Base-by-base conservation (phyloP, 163 green algal species). In the Chlamydomonas reinhardtii region DNA sequence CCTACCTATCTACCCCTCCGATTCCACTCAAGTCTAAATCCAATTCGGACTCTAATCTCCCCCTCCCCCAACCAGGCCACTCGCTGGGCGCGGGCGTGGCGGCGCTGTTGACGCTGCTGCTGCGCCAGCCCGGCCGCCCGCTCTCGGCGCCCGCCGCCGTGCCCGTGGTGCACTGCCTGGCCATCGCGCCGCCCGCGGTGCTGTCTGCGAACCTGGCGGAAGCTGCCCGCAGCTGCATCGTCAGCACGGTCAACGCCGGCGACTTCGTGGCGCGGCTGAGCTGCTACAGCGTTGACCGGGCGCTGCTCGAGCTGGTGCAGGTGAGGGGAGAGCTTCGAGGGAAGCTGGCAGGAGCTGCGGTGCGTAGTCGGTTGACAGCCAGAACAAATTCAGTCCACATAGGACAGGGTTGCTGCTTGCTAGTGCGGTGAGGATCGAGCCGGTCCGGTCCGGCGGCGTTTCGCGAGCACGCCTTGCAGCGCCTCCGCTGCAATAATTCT, bases 1-100 rank as follows among this genome's bases (percentile, higher is more conserved):
- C n/a, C n/a, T n/a, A n/a, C n/a, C n/a, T n/a, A n/a, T n/a, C n/a
- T n/a, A n/a, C n/a, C n/a, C n/a, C n/a, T n/a, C n/a, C n/a, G n/a
- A n/a, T n/a, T n/a, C n/a, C n/a, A n/a, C n/a, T n/a, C n/a, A n/a
- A n/a, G n/a, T n/a, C n/a, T n/a, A n/a, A n/a, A n/a, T n/a, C n/a
- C n/a, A n/a, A n/a, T n/a, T n/a, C n/a, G n/a, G n/a, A n/a, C n/a
- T n/a, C n/a, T n/a, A 2, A 14, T 56, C 54, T 24, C 19, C 20
- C 35, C 68, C 16, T 48, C 52, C 14, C 73, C n/a, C 24, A 52
- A 20, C 22, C 83, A 93, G 92, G 92, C 34, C 92, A 95, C 86
- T 93, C 89, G 4, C 83, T 95, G 54, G 94, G 93, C 89, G 95
- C 92, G 1, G 94, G 94, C 1, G 94, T 96, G 4, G 95, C 94